These are phyloP conservation scores for Leccinum ponderosum DNA, from an alignment of 1,284 basidiomycete species.

Conservation along the genomic window DNA sequence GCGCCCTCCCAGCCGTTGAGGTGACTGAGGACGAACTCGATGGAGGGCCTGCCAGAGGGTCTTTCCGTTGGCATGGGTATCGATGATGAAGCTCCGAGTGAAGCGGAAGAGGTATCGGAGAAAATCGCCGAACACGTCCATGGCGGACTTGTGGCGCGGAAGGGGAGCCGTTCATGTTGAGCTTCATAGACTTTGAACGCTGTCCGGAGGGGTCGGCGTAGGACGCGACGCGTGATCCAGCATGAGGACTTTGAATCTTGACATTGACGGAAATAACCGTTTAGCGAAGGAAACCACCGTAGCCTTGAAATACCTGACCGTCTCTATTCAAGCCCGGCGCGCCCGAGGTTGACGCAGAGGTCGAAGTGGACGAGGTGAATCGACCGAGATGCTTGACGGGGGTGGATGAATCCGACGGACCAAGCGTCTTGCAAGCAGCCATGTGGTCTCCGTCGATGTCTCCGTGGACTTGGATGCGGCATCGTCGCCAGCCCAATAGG, in stretches of 20 bases:
- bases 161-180: slow-evolving; percentile 79
- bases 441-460: slow-evolving; percentile 15
- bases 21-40: slow-evolving; percentile 74
- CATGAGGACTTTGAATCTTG: slow-evolving; percentile 4
- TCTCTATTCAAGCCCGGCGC: slow-evolving; percentile 4
- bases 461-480: slow-evolving; percentile 12
- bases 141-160: slow-evolving; percentile 61
- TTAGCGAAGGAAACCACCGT: slow-evolving; percentile 22
- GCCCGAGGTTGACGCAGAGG: slow-evolving; percentile 1
- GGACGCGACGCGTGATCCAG: slow-evolving; percentile 50
- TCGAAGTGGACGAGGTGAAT: slow-evolving; percentile 9
- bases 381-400: slow-evolving; percentile 17
- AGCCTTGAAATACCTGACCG: neutral
- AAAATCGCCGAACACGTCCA: slow-evolving; percentile 78
- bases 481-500: slow-evolving; percentile 18
- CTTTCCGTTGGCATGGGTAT: slow-evolving; percentile 70
- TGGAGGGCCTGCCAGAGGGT: slow-evolving; percentile 56
- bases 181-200: slow-evolving; percentile 70
- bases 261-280: no score
- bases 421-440: neutral
- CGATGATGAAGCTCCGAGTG: slow-evolving; percentile 69
- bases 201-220: slow-evolving; percentile 25
- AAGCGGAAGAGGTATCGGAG: slow-evolving; percentile 71
- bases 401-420: slow-evolving; percentile 13
- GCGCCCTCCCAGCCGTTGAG: slow-evolving; percentile 84